Conservation (phyloP, 768 basidiomycete genomes). For the Grammothele lineata region DNA sequence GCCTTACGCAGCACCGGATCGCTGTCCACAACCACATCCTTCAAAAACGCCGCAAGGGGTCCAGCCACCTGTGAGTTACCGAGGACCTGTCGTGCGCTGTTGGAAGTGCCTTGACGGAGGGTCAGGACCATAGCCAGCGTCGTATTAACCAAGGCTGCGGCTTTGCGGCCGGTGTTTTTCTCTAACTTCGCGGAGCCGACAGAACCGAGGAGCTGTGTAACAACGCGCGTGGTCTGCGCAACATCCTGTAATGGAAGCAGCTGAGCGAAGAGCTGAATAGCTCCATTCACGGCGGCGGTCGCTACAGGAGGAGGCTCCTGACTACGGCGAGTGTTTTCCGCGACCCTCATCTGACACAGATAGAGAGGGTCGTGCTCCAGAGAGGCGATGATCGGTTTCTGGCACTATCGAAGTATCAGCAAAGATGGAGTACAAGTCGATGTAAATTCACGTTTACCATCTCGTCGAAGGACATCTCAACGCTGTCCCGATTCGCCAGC, state of each 20-base stretch:
- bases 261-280: slow-evolving; percentile 81
- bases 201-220: slow-evolving; percentile 59
- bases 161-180: slow-evolving; percentile 80
- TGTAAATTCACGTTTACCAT: slow-evolving; percentile 62
- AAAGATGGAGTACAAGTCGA: not conserved
- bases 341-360: slow-evolving; percentile 48
- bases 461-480: slow-evolving; percentile 76
- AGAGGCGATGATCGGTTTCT: slow-evolving; percentile 75
- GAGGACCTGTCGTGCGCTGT: slow-evolving; percentile 54
- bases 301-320: slow-evolving; percentile 70
- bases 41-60: slow-evolving; percentile 66
- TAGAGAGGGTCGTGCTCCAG: slow-evolving; percentile 83
- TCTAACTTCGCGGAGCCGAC: slow-evolving; percentile 77
- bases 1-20: slow-evolving; percentile 73
- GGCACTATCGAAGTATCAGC: slow-evolving; percentile 41
- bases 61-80: slow-evolving; percentile 60
- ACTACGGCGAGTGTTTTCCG: slow-evolving; percentile 40
- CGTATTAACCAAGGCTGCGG: slow-evolving; percentile 80
- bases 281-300: slow-evolving; percentile 83
- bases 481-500: slow-evolving; percentile 59
- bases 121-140: slow-evolving; percentile 69
- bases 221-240: slow-evolving; percentile 45
- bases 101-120: slow-evolving; percentile 52
- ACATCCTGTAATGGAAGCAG: slow-evolving; percentile 78
- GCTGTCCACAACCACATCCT: slow-evolving; percentile 80